These are phyloP conservation scores for Persicaria tinctoria DNA, from an alignment of 148 eudicot species.

Conservation along the genomic window DNA sequence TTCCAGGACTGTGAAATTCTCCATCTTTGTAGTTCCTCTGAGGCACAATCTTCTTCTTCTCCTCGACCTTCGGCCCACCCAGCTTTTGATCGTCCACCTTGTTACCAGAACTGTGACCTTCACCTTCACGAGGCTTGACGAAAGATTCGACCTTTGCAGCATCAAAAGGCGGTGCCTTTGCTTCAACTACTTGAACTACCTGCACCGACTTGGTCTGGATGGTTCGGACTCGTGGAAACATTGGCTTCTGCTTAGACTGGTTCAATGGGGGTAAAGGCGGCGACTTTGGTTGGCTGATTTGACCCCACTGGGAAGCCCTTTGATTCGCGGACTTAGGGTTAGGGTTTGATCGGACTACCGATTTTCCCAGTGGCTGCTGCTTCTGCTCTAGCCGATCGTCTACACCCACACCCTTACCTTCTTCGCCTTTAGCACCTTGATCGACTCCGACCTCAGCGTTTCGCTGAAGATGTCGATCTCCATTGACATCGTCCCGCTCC, in stretches of 20 bases:
- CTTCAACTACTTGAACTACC: not conserved
- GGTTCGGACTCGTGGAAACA: not conserved
- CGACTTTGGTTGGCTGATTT: not conserved
- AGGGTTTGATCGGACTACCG: not conserved
- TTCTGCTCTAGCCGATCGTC: not conserved
- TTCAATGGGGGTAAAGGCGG: not conserved
- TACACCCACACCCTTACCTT: not conserved
- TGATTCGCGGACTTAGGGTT: slow-evolving; percentile 8
- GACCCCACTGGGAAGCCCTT: not conserved
- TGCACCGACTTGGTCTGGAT: not conserved
- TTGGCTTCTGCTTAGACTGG: not conserved
- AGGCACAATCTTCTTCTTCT: not conserved
- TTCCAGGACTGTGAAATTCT: not conserved
- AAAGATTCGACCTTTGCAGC: not conserved
- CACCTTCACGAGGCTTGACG: not conserved
- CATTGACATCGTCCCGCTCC: not conserved
- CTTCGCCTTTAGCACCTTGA: not conserved
- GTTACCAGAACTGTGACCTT: not conserved
- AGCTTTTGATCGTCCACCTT: not conserved
- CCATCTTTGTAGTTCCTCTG: no score
- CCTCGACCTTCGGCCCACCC: not conserved
- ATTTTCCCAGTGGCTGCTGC: not conserved
- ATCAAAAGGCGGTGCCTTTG: not conserved
- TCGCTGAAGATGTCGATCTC: not conserved
- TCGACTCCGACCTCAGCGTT: not conserved